Percentiles rank a stretch among this genome's conserved stretches.
phyloP scores from a whole-genome alignment of 73 alveolate species.

The Paramecium sexaurelia region DNA sequence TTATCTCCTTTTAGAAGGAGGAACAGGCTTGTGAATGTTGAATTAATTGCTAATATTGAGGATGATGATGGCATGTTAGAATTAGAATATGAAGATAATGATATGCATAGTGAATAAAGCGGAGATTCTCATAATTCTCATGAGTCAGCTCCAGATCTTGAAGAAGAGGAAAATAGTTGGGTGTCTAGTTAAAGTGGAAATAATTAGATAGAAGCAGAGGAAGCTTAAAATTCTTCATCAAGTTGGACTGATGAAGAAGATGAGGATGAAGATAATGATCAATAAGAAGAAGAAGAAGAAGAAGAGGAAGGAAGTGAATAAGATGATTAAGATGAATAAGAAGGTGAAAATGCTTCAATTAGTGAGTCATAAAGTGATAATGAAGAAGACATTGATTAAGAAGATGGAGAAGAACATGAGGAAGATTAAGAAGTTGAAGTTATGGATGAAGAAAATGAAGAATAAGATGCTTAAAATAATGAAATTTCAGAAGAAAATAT shows the following conservation, averaged over 20 bases:
- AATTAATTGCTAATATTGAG: slow-evolving; percentile 21
- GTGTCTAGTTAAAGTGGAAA: not conserved
- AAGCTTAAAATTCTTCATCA: not conserved
- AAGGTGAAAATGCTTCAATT: not conserved
- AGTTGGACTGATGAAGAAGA: slow-evolving; percentile 47
- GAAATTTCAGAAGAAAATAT: slow-evolving; percentile 41
- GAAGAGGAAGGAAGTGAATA: slow-evolving; percentile 16
- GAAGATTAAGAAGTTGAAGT: not conserved
- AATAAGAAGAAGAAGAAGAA: not conserved
- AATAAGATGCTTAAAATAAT: not conserved
- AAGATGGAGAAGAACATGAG: not conserved
- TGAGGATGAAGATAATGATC: slow-evolving; percentile 8
- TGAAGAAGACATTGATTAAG: not conserved
- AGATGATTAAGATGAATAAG: not conserved
- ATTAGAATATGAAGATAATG: not conserved
- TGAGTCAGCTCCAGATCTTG: not conserved
- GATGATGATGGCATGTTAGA: slow-evolving; percentile 31
- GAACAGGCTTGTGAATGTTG: not conserved
- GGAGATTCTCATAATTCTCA: slow-evolving; percentile 24
- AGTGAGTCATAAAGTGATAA: not conserved
- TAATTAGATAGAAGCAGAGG: slow-evolving; percentile 15
- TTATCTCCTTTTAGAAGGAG: not conserved
- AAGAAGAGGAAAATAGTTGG: slow-evolving; percentile 45
- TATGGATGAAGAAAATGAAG: not conserved
- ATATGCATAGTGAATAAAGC: not conserved